phyloP scores from a whole-genome alignment of 257 asterid species.

The Fraxinus cuspidata region DNA sequence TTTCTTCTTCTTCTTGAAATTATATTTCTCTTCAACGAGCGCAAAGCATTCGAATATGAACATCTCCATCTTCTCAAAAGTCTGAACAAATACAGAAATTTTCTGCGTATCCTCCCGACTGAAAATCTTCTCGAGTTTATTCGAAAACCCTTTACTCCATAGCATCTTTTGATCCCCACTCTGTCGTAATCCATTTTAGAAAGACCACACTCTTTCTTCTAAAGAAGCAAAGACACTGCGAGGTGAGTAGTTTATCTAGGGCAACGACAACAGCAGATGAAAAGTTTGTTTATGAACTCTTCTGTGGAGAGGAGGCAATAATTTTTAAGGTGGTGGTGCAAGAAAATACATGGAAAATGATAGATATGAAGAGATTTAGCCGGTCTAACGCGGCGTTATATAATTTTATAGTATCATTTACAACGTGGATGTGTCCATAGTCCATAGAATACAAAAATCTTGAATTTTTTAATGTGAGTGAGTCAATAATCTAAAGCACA shows the following conservation, averaged over 20 bases:
- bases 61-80: slow-evolving; percentile 28
- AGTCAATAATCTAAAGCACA: background rate
- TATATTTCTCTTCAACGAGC: slow-evolving; percentile 22
- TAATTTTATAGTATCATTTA: background rate
- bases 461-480: background rate
- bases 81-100: slow-evolving; percentile 35
- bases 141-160: slow-evolving; percentile 42
- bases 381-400: slow-evolving; percentile 26
- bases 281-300: background rate
- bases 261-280: background rate
- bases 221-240: background rate
- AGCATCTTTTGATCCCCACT: slow-evolving; percentile 33
- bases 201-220: slow-evolving; percentile 10
- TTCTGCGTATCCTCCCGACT: slow-evolving; percentile 37
- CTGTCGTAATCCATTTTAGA: slow-evolving; percentile 37
- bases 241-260: background rate
- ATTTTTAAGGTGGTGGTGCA: slow-evolving; percentile 12
- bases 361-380: slow-evolving; percentile 6
- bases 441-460: background rate
- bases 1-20: slow-evolving; percentile 13
- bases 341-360: slow-evolving; percentile 23
- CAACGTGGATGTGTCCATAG: slow-evolving; percentile 23
- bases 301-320: slow-evolving; percentile 4
- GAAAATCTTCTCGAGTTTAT: slow-evolving; percentile 42
- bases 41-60: slow-evolving; percentile 32